Evolutionary conservation across 2,329 filamentous ascomycete species (phyloP), one percentile per base, ranked within the genome.

Genomic region (Penicillium thymicola): DNA sequence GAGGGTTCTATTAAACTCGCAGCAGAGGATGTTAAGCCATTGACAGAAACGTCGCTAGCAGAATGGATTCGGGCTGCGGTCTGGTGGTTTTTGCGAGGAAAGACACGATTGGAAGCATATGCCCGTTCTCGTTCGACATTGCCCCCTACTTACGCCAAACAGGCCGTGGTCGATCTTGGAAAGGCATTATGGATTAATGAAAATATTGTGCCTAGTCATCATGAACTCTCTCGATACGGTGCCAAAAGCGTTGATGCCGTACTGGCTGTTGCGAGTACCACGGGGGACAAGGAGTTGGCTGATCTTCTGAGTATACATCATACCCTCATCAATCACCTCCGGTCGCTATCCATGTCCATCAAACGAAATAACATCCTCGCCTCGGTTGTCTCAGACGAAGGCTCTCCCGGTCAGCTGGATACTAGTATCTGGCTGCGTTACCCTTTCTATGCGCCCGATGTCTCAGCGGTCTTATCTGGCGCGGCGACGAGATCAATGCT

Each of bases 41-140:
- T 92, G 5, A 80, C 84, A 54, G 80, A 82, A 30, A 87, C 84
- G 49, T 78, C 85, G 0, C 80, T 88, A 0, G 79, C 82, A 45
- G 85, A 91, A 58, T 88, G 92, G 77, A 80, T 88, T 10, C 83
- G 89, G 56, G 87, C 86, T 25, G 87, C 85, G 4, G 78, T 90
- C 0, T 97, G 92, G 92, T 97, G 92, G 92, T 95, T 96, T 67
- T 70, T 96, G 44, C 88, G 85, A 64, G 92, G 92, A 21, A 86
- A 92, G 59, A 84, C 87, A 67, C 85, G 86, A 10, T 79, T 96
- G 50, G 92, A 96, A 71, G 74, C 77, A 13, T 80, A 87, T 38
- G 86, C 95, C 45, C 82, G 90, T 58, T 86, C 85, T 51, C 82
- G 84, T 7, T 25, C 79, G 73, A 60, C 70, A 71, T 4, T 71